Evolutionary conservation across 352 stramenopile genomes (phyloP), one percentile per base, ranked within the genome.

Genomic region (Phytophthora kernoviae): DNA sequence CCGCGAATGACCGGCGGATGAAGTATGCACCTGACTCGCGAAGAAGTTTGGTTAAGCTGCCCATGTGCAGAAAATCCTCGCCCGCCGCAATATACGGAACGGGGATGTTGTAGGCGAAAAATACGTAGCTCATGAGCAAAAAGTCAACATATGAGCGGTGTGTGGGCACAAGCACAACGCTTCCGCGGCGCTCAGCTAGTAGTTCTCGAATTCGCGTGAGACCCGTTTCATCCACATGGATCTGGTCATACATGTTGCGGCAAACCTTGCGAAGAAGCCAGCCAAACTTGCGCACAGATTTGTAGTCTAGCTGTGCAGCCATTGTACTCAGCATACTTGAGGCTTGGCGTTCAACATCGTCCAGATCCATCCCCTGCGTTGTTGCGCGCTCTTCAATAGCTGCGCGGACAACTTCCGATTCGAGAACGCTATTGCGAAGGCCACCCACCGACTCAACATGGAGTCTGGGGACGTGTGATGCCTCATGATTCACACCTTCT

Each of bases 91-190:
- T 85, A 50, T 93, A 88, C 17, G 86, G 86, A 45, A 95, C 81
- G 0, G 86, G 86, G 20, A 95, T 87, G 47, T 95, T 95, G 69
- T 93, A 95, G 20, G 84, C 86, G 58, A 95, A 95, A 65, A 91
- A 95, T 14, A 95, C 63, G 61, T 93, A 95, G 60, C 83, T 92
- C 72, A 95, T 82, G 46, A 93, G 78, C 50, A 95, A 55, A 32
- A 95, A 95, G 54, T 95, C 86, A 10, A 93, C 74, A 51, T 95
- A 95, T 33, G 82, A 93, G 26, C 86, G 86, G 46, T 95, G 86
- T 14, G 86, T 94, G 37, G 87, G 87, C n/a, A 95, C 81, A 44
- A 96, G 70, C 36, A 96, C 83, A 36, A 94, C 70, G 52, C 76
- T 91, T 15, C 76, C 77, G 33, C 83, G 56, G 18, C 68, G 58